A percentile compares a stretch with the other conserved stretches of the same genome.
Conservation (phyloP, 2,329 filamentous ascomycete genomes). For the Botrytis tulipae region DNA sequence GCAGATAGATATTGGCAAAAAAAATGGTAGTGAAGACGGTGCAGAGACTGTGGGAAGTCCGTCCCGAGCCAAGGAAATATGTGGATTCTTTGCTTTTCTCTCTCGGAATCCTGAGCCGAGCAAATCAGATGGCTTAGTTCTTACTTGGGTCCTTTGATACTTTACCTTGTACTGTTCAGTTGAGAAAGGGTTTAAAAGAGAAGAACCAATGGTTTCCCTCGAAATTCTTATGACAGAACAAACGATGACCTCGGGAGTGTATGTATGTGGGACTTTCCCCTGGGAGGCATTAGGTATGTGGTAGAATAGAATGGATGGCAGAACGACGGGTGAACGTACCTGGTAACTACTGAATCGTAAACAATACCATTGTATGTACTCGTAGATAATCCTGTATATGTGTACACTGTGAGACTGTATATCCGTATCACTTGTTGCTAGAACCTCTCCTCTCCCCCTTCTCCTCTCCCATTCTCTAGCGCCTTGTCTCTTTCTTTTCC, state of each 20-base stretch:
- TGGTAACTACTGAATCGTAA: not conserved
- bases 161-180: not conserved
- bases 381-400: not conserved
- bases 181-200: not conserved
- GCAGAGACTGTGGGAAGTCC: not conserved
- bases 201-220: not conserved
- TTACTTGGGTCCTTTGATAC: conserved; percentile 1
- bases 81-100: not conserved
- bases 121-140: not conserved
- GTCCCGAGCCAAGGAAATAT: conserved; percentile 1
- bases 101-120: not conserved
- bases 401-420: not conserved
- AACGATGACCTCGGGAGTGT: no score
- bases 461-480: not conserved
- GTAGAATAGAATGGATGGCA: not conserved
- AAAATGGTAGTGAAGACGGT: not conserved
- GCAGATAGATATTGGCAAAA: not conserved
- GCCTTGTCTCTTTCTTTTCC: not conserved
- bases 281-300: not conserved
- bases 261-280: not conserved
- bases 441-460: no score
- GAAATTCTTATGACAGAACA: not conserved
- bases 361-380: no score
- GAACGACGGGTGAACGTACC: not conserved
- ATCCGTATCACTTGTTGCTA: not conserved